Conservation (phyloP, 1,284 basidiomycete genomes). For the Mycosarcoma maydis region DNA sequence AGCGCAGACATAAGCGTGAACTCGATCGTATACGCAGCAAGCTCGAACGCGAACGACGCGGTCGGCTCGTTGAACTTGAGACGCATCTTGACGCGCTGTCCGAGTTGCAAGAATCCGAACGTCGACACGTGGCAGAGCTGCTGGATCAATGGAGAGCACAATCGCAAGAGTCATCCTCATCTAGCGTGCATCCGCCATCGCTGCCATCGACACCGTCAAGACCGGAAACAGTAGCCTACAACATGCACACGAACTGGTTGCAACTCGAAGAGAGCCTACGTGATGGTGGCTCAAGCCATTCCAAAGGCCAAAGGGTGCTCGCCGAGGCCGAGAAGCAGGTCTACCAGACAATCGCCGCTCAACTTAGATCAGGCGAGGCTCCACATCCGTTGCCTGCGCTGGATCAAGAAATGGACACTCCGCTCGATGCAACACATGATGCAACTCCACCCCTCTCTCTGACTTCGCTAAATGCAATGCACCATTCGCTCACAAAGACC, state of each 20-base stretch:
- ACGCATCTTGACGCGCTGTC: constrained; percentile 23
- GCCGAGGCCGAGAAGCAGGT: constrained; percentile 36
- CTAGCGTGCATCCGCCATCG: neutral
- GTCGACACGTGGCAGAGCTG: constrained; percentile 31
- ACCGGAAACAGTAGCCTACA: constrained; percentile 21
- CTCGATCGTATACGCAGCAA: constrained; percentile 38
- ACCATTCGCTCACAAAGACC: constrained; percentile 42
- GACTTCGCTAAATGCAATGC: constrained; percentile 32
- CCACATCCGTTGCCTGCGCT: constrained; percentile 6
- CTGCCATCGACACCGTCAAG: constrained; percentile 6
- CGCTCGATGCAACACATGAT: neutral
- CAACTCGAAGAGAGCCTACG: constrained; percentile 27
- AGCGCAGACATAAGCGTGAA: constrained; percentile 42
- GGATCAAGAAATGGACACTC: neutral
- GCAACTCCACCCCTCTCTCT: constrained; percentile 1
- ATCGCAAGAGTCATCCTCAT: neutral
- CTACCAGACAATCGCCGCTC: constrained; percentile 32
- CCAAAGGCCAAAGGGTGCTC: constrained; percentile 30
- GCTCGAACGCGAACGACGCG: constrained; percentile 32
- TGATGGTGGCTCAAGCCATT: constrained; percentile 22
- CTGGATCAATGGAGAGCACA: constrained; percentile 28
- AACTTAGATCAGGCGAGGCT: constrained; percentile 28
- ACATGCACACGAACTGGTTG: constrained; percentile 30
- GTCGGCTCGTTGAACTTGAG: constrained; percentile 27
- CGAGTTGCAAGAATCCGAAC: constrained; percentile 15